Base-by-base conservation (phyloP, 1,284 basidiomycete species). In the Malassezia japonica region DNA sequence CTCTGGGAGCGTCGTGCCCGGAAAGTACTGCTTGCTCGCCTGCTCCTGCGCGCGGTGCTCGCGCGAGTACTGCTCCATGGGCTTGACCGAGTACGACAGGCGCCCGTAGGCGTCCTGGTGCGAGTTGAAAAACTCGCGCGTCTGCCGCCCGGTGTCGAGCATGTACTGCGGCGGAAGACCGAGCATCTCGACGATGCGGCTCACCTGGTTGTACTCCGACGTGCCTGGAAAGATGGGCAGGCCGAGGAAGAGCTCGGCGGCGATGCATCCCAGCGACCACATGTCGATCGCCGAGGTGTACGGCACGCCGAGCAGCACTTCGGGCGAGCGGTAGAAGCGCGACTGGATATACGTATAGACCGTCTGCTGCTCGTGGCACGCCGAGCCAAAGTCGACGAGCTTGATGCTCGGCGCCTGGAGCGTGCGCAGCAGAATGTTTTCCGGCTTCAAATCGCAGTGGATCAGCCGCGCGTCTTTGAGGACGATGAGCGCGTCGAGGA, bases 271-370 rank as follows among this genome's bases (percentile, higher is more conserved):
- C 50, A 92, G 74, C 23, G 86, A 88, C 88, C 88, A 92, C 86
- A 92, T 89, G 73, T 92, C 89, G 74, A 92, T 92, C 18, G 88
- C 80, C 13, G 89, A 83, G 28, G 85, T 91, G 75, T 99, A 98
- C 4, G 91, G 84, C 70, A 96, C 81, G 20, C 91, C 91, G 20
- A 99, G 79, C 13, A 99, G 79, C 23, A 99, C 94, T 76, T 99
- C 94, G 4, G 92, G 94, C 4, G 88, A 94, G 34, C 94, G 86
- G 74, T 99, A 99, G 77, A 98, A 98, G 42, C 92, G 82, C 8
- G 91, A 95, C 73, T 98, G 92, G 72, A 99, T 98, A 76, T 99
- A 99, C 2, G 94, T 98, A 74, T 98, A 98, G 38, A 98, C 91
- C 5, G 92, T 99, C 75, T 96, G 90, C 65, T 88, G 84, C 75